phyloP scores from a whole-genome alignment of 176 grass and related monocot genomes.

The Avena atlantica region DNA sequence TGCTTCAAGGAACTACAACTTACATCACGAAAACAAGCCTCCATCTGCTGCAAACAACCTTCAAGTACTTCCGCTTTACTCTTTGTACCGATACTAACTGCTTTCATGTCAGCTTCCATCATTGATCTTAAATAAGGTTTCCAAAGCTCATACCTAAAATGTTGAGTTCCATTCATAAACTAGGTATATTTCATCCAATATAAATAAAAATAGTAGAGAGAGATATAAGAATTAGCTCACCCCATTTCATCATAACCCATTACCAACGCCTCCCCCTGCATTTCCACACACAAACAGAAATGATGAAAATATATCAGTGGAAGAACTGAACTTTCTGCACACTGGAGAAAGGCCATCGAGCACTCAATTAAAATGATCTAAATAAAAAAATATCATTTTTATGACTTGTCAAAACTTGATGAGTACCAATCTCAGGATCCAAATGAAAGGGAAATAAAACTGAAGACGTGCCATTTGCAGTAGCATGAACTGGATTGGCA shows the following conservation, averaged over 20 bases:
- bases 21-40: conserved; percentile 97
- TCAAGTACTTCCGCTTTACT: conserved; percentile 85
- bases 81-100: conserved; percentile 92
- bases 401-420: background rate
- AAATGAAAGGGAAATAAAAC: conserved; percentile 5
- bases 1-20: conserved; percentile 47
- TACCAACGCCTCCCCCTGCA: conserved; percentile 94
- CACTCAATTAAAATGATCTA: background rate
- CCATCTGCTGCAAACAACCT: conserved; percentile 95
- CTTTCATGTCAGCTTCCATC: conserved; percentile 99
- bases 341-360: background rate
- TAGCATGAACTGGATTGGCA: conserved; percentile 10
- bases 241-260: conserved; percentile 99
- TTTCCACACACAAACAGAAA: conserved; percentile 43
- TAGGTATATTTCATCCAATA: background rate
- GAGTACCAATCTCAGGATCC: conserved; percentile 8
- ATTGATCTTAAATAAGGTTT: conserved; percentile 95
- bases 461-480: background rate
- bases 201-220: conserved; percentile 18
- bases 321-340: background rate
- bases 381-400: background rate
- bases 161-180: conserved; percentile 27
- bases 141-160: conserved; percentile 93
- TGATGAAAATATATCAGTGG: background rate
- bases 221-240: conserved; percentile 55